Percentiles rank a stretch among this genome's conserved stretches.
Conservation (phyloP, 23 red algal species). For the Gracilaria gracilis region DNA sequence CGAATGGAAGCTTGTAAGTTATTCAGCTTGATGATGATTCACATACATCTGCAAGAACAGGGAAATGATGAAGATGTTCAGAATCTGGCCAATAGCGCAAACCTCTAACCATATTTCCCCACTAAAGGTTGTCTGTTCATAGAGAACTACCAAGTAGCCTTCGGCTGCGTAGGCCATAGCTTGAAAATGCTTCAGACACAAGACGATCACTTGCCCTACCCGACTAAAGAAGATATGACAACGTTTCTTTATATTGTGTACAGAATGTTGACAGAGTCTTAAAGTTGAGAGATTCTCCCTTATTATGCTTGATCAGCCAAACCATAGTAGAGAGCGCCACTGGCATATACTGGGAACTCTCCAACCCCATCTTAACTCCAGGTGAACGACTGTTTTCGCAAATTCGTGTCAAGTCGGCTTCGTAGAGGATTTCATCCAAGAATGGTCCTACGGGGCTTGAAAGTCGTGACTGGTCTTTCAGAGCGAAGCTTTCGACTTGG, state of each 20-base stretch:
- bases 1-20: not conserved
- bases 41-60: not conserved
- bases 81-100: too few relatives aligned
- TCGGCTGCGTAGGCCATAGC: too few relatives aligned
- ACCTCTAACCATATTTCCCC: too few relatives aligned
- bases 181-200: conserved; percentile 32
- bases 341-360: not conserved
- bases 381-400: conserved; percentile 52
- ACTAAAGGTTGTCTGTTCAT: too few relatives aligned
- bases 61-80: too few relatives aligned
- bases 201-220: conserved; percentile 2
- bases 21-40: conserved; percentile 17
- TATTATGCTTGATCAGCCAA: conserved; percentile 55
- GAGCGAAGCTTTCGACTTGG: conserved; percentile 41
- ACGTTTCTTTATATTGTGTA: conserved; percentile 48
- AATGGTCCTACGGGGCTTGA: conserved; percentile 63
- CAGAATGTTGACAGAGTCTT: not conserved
- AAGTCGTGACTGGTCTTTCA: conserved; percentile 55
- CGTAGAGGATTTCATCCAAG: conserved; percentile 64
- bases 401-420: not conserved
- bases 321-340: conserved; percentile 39
- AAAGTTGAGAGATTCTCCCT: conserved; percentile 18
- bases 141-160: too few relatives aligned
- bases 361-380: conserved; percentile 43
- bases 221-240: conserved; percentile 22